A percentile compares a stretch with the other conserved stretches of the same genome.
phyloP scores from a whole-genome alignment of 2,329 filamentous ascomycete species.

The Metarhizium album region DNA sequence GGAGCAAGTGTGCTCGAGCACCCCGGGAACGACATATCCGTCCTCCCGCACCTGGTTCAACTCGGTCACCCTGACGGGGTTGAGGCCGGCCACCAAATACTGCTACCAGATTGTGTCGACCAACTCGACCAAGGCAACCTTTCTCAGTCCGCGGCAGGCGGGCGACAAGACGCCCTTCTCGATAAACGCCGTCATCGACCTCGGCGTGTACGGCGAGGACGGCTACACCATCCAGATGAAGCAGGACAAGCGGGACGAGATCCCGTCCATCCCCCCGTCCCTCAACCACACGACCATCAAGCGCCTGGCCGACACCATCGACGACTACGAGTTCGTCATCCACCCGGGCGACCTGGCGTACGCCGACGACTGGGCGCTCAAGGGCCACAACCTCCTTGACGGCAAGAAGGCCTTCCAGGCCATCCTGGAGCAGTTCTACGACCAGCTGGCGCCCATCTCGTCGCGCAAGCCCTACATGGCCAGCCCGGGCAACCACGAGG shows the following conservation, averaged over 20 bases:
- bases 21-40: constrained; percentile 34
- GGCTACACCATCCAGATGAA: constrained; percentile 25
- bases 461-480: constrained; percentile 39
- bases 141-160: constrained; percentile 40
- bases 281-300: constrained; percentile 50
- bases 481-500: constrained; percentile 45
- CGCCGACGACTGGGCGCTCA: constrained; percentile 45
- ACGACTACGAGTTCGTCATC: constrained; percentile 45
- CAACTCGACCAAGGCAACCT: constrained; percentile 42
- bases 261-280: constrained; percentile 37
- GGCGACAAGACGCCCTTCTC: constrained; percentile 46
- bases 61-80: constrained; percentile 31
- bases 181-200: constrained; percentile 36
- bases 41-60: constrained; percentile 45
- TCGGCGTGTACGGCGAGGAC: constrained; percentile 34
- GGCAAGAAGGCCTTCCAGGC: constrained; percentile 42
- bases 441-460: constrained; percentile 29
- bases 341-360: constrained; percentile 47
- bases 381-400: constrained; percentile 32
- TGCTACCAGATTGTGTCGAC: constrained; percentile 49
- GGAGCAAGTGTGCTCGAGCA: constrained; percentile 30
- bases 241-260: constrained; percentile 34
- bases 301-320: constrained; percentile 36
- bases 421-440: constrained; percentile 45
- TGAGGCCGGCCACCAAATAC: constrained; percentile 44